These are phyloP conservation scores for Ceratocystiopsis sp. DNA, from an alignment of 2,329 filamentous ascomycete genomes.

Conservation along the genomic window DNA sequence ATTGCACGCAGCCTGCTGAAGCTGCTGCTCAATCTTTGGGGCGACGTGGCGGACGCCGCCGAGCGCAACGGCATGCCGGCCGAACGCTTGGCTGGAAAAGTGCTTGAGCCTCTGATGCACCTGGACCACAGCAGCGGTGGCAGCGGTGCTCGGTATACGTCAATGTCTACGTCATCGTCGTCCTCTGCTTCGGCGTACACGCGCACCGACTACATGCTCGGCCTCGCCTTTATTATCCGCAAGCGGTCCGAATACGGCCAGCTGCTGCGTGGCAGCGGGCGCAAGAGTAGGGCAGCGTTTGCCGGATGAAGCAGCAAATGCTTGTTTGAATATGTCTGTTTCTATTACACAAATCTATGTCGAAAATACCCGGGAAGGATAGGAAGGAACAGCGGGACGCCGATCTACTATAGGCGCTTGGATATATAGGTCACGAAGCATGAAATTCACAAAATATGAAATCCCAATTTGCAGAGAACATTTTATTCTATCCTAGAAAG, in stretches of 20 bases:
- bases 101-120: constrained; percentile 21
- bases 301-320: neutral
- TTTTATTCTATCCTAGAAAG: no score
- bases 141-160: neutral
- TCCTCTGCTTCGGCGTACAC: constrained; percentile 8
- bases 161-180: no score
- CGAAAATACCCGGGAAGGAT: no score
- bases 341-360: no score
- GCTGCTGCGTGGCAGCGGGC: constrained; percentile 17
- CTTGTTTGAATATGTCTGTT: neutral
- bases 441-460: no score
- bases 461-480: no score
- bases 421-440: no score
- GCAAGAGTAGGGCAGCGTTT: constrained; percentile 13
- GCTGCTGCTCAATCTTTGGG: constrained; percentile 26
- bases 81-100: constrained; percentile 15
- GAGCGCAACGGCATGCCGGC: constrained; percentile 22
- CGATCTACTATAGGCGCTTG: no score
- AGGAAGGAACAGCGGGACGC: no score
- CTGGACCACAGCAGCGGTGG: constrained; percentile 20
- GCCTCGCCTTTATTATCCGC: constrained; percentile 25
- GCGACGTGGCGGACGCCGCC: constrained; percentile 21
- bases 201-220: constrained; percentile 24
- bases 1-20: constrained; percentile 22
- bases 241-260: constrained; percentile 23